Conservation (phyloP, 495 filamentous ascomycete genomes). For the Barbatosphaeria neglecta region DNA sequence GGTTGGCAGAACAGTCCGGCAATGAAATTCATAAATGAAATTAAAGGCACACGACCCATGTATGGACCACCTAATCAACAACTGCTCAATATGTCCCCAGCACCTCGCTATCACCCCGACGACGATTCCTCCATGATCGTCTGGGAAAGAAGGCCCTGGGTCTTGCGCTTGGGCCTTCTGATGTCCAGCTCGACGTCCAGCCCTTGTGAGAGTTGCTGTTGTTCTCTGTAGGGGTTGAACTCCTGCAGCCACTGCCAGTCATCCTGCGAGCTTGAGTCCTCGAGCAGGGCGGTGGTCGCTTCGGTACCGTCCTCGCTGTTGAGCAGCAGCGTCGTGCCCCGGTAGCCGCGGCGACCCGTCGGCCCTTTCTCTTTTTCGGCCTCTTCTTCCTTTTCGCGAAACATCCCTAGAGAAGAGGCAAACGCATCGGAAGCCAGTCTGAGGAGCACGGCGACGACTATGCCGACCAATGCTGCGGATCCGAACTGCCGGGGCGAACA, state of each 20-base stretch:
- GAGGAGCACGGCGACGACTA: conserved; percentile 37
- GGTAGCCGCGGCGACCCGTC: conserved; percentile 5
- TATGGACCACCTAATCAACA: too few species aligned
- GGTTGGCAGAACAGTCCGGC: too few species aligned
- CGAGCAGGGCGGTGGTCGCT: conserved; percentile 15
- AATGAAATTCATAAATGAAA: too few species aligned
- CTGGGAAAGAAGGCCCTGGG: not conserved
- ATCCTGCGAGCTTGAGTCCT: conserved; percentile 15
- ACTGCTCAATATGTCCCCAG: too few species aligned
- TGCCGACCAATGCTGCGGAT: conserved; percentile 46
- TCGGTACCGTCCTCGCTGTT: too few species aligned
- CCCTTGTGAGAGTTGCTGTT: too few species aligned
- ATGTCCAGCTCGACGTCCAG: not conserved
- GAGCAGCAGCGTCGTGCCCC: not conserved
- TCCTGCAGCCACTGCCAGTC: conserved; percentile 8
- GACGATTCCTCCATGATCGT: not conserved
- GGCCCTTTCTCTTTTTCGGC: not conserved
- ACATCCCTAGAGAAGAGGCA: conserved; percentile 25
- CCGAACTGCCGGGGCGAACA: conserved; percentile 29
- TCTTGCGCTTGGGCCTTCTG: not conserved
- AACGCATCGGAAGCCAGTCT: conserved; percentile 30
- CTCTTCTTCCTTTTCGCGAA: conserved; percentile 3
- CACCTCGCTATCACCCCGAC: not conserved
- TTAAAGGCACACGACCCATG: too few species aligned
- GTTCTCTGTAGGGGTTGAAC: not conserved